Conservation (phyloP, 371 early-diverging fungal genomes). For the Amoeboaphelidium protococcarum region DNA sequence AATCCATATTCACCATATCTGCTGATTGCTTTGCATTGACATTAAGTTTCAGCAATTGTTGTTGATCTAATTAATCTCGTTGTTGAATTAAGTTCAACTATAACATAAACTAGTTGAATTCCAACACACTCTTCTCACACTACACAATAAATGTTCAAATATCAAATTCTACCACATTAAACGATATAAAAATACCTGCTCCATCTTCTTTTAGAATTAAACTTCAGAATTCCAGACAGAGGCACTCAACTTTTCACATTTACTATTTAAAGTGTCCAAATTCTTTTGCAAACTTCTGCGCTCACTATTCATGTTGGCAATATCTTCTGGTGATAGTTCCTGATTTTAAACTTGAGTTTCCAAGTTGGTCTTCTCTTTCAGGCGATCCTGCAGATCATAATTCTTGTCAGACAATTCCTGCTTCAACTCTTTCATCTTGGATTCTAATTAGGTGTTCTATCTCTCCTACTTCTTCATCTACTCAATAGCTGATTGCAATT, state of each 20-base stretch:
- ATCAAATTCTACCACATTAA: too few relatives aligned
- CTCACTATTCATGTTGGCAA: constrained; percentile 50
- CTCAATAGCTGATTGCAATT: constrained; percentile 1
- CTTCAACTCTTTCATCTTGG: background rate
- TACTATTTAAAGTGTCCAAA: background rate
- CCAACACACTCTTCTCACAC: too few relatives aligned
- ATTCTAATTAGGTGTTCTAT: constrained; percentile 2
- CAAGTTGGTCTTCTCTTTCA: constrained; percentile 10
- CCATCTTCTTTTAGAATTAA: background rate
- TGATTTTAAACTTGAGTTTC: constrained; percentile 31
- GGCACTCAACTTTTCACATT: background rate
- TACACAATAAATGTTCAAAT: too few relatives aligned
- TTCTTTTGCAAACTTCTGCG: background rate
- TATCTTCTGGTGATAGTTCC: constrained; percentile 44
- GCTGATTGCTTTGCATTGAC: too few relatives aligned
- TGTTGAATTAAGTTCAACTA: too few relatives aligned
- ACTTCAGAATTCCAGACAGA: background rate
- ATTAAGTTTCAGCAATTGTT: too few relatives aligned
- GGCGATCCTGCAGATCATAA: constrained; percentile 3
- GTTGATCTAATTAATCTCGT: too few relatives aligned
- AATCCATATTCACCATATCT: too few relatives aligned
- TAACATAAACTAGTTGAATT: too few relatives aligned
- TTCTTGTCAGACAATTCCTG: background rate
- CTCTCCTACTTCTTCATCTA: constrained; percentile 8
- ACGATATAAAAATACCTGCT: too few relatives aligned